A percentile compares a stretch with the other conserved stretches of the same genome.
phyloP scores from a whole-genome alignment of 176 grass and related monocot genomes.

The Triticum turgidum region DNA sequence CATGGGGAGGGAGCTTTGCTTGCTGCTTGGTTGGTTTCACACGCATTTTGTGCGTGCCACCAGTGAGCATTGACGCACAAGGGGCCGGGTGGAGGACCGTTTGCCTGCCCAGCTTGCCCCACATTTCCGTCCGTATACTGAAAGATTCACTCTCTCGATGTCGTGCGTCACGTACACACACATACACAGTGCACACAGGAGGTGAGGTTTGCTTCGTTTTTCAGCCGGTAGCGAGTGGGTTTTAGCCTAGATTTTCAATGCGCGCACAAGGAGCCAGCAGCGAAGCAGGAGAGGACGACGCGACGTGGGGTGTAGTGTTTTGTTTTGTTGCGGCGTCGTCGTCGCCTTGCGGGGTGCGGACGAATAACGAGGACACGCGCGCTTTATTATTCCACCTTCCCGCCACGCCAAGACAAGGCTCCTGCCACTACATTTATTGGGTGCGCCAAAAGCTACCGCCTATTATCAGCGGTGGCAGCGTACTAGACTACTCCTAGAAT shows the following conservation, averaged over 20 bases:
- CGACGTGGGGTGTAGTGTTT: neutral
- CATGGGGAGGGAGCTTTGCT: no score
- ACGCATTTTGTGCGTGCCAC: no score
- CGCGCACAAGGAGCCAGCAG: no score
- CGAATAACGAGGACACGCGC: neutral
- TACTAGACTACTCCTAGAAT: neutral
- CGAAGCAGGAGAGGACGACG: neutral
- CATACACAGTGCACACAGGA: no score
- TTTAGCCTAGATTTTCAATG: neutral
- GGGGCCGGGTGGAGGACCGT: no score
- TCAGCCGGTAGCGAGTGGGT: neutral
- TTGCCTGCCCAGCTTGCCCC: no score
- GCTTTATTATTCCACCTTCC: neutral
- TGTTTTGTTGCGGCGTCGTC: slow-evolving; percentile 38
- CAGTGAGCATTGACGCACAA: no score
- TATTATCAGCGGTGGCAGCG: no score
- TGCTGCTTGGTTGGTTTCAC: no score
- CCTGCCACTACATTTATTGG: neutral
- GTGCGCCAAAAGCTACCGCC: neutral
- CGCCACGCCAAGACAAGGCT: no score
- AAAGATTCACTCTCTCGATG: no score
- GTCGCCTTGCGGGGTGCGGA: slow-evolving; percentile 22
- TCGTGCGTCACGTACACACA: neutral
- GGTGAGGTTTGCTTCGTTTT: neutral
- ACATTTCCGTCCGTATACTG: neutral